Evolutionary conservation across 164 flowering plant genomes (phyloP).

Genomic region (Santalum album): DNA sequence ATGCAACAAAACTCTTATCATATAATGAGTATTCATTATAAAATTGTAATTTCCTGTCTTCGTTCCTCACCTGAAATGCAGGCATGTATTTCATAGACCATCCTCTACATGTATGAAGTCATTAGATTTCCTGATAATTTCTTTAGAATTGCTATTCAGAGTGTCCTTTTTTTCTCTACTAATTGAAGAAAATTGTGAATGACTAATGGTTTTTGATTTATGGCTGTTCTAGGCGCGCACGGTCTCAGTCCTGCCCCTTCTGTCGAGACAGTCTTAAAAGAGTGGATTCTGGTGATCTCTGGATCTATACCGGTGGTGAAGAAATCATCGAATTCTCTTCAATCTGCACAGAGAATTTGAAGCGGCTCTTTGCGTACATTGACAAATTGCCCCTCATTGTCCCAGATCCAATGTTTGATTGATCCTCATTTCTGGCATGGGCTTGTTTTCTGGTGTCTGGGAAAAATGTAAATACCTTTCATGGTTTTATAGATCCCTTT

Average conservation of each 20-base stretch:
- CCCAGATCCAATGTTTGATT: conserved; percentile 41
- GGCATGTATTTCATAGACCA: no score
- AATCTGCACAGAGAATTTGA: conserved; percentile 54
- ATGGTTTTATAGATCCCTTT: no score
- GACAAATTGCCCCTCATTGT: conserved; percentile 66
- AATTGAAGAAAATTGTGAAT: background rate
- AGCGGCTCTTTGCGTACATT: conserved; percentile 59
- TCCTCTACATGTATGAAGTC: no score
- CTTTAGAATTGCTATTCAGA: no score
- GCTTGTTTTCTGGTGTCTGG: background rate
- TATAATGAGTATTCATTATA: no score
- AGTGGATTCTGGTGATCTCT: conserved; percentile 71
- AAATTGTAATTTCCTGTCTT: no score
- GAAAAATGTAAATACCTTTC: conserved; percentile 5
- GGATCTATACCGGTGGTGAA: conserved; percentile 51
- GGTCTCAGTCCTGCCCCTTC: conserved; percentile 89
- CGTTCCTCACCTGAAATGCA: no score
- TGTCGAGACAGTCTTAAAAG: conserved; percentile 75
- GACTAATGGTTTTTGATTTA: background rate
- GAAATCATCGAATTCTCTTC: conserved; percentile 46
- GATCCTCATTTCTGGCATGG: conserved; percentile 38
- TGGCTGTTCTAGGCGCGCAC: conserved; percentile 45
- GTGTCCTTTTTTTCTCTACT: no score
- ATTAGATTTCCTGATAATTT: no score
- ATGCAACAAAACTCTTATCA: no score